These are phyloP conservation scores for Salix dunnii DNA, from an alignment of 345 rosid species.

Conservation along the genomic window DNA sequence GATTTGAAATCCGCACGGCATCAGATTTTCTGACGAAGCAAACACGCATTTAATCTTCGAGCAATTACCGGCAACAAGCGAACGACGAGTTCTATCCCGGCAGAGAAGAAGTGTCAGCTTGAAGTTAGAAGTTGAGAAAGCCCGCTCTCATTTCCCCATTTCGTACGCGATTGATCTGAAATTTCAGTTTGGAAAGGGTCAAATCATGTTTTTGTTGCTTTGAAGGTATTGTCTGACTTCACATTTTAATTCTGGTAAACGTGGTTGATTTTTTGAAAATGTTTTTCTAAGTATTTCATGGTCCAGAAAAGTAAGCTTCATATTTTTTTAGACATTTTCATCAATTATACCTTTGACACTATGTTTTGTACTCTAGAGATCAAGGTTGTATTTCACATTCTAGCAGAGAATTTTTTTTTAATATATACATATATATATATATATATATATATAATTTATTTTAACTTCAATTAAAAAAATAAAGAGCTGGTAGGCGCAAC, in stretches of 20 bases:
- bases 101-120: neutral
- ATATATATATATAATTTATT: too few relatives aligned
- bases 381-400: too few relatives aligned
- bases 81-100: neutral
- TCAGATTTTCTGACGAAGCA: neutral
- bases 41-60: neutral
- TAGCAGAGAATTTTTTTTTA: too few relatives aligned
- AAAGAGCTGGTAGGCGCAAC: too few relatives aligned
- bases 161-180: neutral
- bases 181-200: neutral
- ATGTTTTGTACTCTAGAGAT: too few relatives aligned
- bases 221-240: too few relatives aligned
- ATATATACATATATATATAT: too few relatives aligned
- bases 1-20: neutral
- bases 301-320: neutral
- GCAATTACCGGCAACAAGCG: neutral
- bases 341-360: too few relatives aligned
- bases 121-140: neutral
- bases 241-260: neutral
- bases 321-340: too few relatives aligned
- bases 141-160: neutral
- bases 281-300: neutral
- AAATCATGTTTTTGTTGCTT: neutral
- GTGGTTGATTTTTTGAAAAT: neutral
- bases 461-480: too few relatives aligned